phyloP scores from a whole-genome alignment of 1,284 basidiomycete genomes.

The Coniophora puteana region DNA sequence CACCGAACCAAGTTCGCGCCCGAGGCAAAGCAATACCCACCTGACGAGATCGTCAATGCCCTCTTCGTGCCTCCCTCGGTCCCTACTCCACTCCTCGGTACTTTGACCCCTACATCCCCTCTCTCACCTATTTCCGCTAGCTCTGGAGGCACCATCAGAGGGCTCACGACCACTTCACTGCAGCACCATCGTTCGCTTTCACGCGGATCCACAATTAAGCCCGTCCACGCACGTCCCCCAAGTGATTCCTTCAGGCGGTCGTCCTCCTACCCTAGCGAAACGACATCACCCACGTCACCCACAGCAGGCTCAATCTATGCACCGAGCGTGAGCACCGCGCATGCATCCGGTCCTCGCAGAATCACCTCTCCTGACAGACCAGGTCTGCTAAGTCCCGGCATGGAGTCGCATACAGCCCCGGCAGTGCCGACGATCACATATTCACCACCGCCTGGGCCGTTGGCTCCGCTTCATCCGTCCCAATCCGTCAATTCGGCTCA shows the following conservation, averaged over 20 bases:
- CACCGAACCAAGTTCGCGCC: slow-evolving; percentile 52
- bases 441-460: too few relatives aligned
- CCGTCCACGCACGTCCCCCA: slow-evolving; percentile 19
- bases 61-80: slow-evolving; percentile 43
- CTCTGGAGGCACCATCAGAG: slow-evolving; percentile 28
- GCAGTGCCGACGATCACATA: slow-evolving; percentile 19
- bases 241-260: slow-evolving; percentile 23
- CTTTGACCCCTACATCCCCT: neutral
- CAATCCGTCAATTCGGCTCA: too few relatives aligned
- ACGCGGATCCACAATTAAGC: slow-evolving; percentile 17
- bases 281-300: too few relatives aligned
- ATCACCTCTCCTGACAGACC: too few relatives aligned
- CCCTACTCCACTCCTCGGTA: slow-evolving; percentile 7
- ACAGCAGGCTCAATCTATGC: too few relatives aligned
- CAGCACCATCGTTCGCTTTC: slow-evolving; percentile 23
- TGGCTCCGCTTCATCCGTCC: too few relatives aligned
- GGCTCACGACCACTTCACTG: slow-evolving; percentile 7
- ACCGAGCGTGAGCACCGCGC: slow-evolving; percentile 12
- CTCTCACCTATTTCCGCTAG: too few relatives aligned
- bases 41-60: slow-evolving; percentile 46
- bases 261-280: slow-evolving; percentile 15
- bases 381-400: too few relatives aligned
- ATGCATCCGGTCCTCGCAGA: slow-evolving; percentile 5
- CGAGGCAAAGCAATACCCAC: slow-evolving; percentile 17
- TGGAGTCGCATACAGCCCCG: too few relatives aligned